Base-by-base conservation (phyloP, 192 early-diverging fungal genomes). In the Podila horticola region DNA sequence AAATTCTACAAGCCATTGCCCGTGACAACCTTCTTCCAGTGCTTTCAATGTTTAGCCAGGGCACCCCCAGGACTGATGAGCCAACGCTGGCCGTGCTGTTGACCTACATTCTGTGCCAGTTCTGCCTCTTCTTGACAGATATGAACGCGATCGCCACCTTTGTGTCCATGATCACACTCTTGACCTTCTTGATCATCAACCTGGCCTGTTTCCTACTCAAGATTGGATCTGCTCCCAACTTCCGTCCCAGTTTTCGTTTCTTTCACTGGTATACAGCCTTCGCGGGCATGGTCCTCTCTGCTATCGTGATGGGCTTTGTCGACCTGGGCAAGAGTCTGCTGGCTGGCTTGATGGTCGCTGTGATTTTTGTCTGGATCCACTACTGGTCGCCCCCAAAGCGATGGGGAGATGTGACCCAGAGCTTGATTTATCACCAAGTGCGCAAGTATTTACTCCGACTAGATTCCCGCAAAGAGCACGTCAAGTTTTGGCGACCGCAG, bases 401-500 rank as follows among this genome's bases (percentile, higher is more conserved):
- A 31, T 93, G 92, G 92, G 92, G 92, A 22, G 89, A 93, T 59
- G 90, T 93, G 7, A 90, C 90, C 3, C 91, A 91, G 72, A 87
- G 86, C 57, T 75, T 93, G 64, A 92, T 93, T 62, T 93, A 91
- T 72, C 92, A 92, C 71, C 91, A 93, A 70, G 91, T 91, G 61
- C 88, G 92, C 75, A 93, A 93, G 70, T 92, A 86, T 67, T 74
- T 93, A 67, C 74, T 93, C 26, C 84, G 89, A 17, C 83, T 93
- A 49, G 92, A 93, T 30, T 51, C 83, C 22, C 81, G 90, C 57
- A 91, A 91, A 69, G 90, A 91, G 50, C 90, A 92, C 57, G 89
- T 92, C 82, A 91, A 92, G 79, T 92, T 90, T 61, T 93, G 92
- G 92, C 71, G 92, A 50, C 92, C 92, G 20, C 92, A 93, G 72